Base-by-base conservation (phyloP, 345 rosid genomes). In the Lepidium aucheri region DNA sequence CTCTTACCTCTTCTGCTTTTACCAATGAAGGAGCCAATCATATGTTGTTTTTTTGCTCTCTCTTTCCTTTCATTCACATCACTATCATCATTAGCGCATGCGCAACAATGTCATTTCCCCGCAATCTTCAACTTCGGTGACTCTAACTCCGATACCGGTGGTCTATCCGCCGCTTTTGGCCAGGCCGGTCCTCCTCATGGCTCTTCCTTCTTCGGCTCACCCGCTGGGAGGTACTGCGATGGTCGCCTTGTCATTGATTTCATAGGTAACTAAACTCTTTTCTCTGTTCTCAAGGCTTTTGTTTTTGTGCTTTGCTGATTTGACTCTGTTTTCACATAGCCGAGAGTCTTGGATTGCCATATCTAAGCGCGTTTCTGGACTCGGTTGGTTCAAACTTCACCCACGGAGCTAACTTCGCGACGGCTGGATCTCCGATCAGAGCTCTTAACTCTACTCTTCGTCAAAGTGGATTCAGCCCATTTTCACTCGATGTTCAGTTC, bases 131-230 rank as follows among this genome's bases (percentile, higher is more conserved):
- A 93, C 85, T 89, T 92, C 8, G 95, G 98, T 1, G 97, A 92
- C 80, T 92, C 98, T 0, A 92, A 92, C 68, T 92, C 98, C 28
- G 98, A 87, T 65, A 92, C 95, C 28, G 97, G 98, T 7, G 91
- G 97, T 63, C 76, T 89, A 67, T 92, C 97, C 0, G 93, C 98
- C 0, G 89, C 78, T 12, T 89, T 84, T 26, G 97, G 97, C 13
- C 98, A 84, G 53, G 91, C 90, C 11, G 80, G 70, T 22, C 79
- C 86, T 7, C 98, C 95, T 35, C 74, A 82, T 2, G 98, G 96
- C 2, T 63, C 75, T 78, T 73, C 96, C 30, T 86, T 59, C 77
- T 89, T 89, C 74, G 89, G 81, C 59, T 53, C 64, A 26, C 98
- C 98, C 1, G 86, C 85, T 3, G 97, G 98, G 6, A 85, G 98